Base-by-base conservation (phyloP, 1,284 basidiomycete species). In the Ustilago sp. region DNA sequence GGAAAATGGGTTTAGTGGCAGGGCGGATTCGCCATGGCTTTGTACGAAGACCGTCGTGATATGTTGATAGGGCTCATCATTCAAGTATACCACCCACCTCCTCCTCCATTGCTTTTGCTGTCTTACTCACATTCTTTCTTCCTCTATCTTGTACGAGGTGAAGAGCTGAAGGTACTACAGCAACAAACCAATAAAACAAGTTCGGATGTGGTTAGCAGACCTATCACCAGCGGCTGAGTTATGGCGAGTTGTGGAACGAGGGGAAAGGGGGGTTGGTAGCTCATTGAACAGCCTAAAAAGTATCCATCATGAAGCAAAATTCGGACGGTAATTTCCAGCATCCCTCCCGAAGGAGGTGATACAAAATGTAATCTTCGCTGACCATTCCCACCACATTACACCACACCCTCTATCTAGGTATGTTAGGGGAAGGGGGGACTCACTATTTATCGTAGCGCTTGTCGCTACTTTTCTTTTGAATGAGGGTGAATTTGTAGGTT, bases 301-400 rank as follows among this genome's bases (percentile, higher is more conserved):
- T 75, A 63, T 79, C 80, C 77, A 54, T 82, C 80, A 82, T 65
- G 59, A 62, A 68, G 68, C 65, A 78, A 71, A 70, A 67, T 64
- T 82, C 80, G 74, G 80, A 82, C 80, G 80, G 80, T 82, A 82
- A 82, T 82, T 82, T 80, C 80, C 79, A 82, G 77, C 79, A 80
- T 75, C 68, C 68, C 55, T 56, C 54, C 32, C 43, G 19, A 15
- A 47, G 36, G 57, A 50, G 48, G 54, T 50, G 65, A 54, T 64
- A 76, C 60, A 77, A 77, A 76, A 58, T 57, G 34, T 70, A 65
- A 68, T 66, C 64, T 35, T 70, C 55, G 67, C 64, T 36, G 39
- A 11, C 15, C n/a, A 28, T 15, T 17, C 32, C n/a, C 23, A 28
- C 23, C 23, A 28, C 23, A 28, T 15, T 41, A 41, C 39, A 28